A percentile compares a stretch with the other conserved stretches of the same genome.
Conservation (phyloP, 129 eudicot species). For the Artemisia argyi region DNA sequence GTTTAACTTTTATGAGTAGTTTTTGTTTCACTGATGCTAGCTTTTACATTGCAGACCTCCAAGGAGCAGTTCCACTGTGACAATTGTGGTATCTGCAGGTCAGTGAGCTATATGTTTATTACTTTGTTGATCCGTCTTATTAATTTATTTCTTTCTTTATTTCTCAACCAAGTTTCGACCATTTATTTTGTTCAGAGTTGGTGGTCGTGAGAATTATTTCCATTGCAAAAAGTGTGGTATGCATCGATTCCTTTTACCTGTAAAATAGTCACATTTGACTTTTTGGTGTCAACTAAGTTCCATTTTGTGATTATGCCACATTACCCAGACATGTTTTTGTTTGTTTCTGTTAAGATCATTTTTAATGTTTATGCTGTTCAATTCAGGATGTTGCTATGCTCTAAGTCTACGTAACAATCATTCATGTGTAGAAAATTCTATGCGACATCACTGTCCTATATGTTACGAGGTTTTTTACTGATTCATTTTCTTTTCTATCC, state of each 20-base stretch:
- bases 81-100: slow-evolving; percentile 99
- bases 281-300: not conserved
- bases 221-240: slow-evolving; percentile 95
- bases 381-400: slow-evolving; percentile 85
- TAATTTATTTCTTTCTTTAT: slow-evolving; percentile 1
- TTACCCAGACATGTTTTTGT: not conserved
- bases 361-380: slow-evolving; percentile 11
- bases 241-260: slow-evolving; percentile 14
- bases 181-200: slow-evolving; percentile 51
- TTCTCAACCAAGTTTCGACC: not conserved
- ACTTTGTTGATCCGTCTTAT: slow-evolving; percentile 3
- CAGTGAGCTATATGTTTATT: slow-evolving; percentile 25
- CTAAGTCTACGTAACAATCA: slow-evolving; percentile 69
- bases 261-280: slow-evolving; percentile 8
- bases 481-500: not conserved
- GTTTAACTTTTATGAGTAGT: not conserved
- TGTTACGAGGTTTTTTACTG: slow-evolving; percentile 74
- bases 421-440: slow-evolving; percentile 88
- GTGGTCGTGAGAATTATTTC: slow-evolving; percentile 84
- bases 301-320: not conserved
- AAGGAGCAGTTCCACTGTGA: slow-evolving; percentile 90
- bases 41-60: slow-evolving; percentile 47
- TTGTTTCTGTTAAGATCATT: not conserved
- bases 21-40: slow-evolving; percentile 21
- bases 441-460: slow-evolving; percentile 98